Conservation (phyloP, 352 stramenopile genomes). For the Pythium volutum region DNA sequence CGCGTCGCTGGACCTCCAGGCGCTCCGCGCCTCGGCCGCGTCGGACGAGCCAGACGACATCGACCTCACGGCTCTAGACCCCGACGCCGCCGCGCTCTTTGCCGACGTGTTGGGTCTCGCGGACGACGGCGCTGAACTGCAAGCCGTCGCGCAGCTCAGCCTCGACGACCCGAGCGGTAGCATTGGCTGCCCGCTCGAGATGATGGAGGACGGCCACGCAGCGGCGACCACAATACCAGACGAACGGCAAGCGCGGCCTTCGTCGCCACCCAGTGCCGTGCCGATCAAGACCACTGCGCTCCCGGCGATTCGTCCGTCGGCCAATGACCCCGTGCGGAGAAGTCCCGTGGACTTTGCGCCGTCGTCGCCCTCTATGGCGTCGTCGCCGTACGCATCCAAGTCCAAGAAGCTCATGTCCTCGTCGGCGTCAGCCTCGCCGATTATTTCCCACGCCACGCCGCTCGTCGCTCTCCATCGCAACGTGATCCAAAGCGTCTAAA, state of each 20-base stretch:
- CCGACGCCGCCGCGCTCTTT: conserved; percentile 1
- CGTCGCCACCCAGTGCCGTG: conserved; percentile 9
- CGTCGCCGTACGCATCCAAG: conserved; percentile 11
- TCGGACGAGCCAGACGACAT: not conserved
- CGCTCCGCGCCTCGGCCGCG: conserved; percentile 5
- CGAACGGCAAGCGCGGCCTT: not conserved
- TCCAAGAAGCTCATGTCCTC: conserved; percentile 13
- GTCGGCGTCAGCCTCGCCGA: not conserved
- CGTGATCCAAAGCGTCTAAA: conserved; percentile 22
- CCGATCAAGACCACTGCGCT: conserved; percentile 5
- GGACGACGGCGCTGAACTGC: not conserved
- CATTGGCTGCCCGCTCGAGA: conserved; percentile 21
- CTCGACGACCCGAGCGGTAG: conserved; percentile 14
- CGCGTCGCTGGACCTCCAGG: conserved; percentile 24
- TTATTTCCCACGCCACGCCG: not conserved
- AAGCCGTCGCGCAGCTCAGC: conserved; percentile 16
- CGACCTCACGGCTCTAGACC: not conserved
- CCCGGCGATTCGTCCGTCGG: conserved; percentile 8
- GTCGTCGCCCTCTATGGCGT: not conserved
- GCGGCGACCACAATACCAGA: not conserved
- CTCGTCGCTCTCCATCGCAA: conserved; percentile 17
- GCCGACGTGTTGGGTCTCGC: not conserved
- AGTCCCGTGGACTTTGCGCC: conserved; percentile 5
- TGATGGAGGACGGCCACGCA: conserved; percentile 7
- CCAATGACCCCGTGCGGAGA: conserved; percentile 18